These are phyloP conservation scores for Diplosphaera chodatii DNA, from an alignment of 139 green algal species.

Conservation along the genomic window DNA sequence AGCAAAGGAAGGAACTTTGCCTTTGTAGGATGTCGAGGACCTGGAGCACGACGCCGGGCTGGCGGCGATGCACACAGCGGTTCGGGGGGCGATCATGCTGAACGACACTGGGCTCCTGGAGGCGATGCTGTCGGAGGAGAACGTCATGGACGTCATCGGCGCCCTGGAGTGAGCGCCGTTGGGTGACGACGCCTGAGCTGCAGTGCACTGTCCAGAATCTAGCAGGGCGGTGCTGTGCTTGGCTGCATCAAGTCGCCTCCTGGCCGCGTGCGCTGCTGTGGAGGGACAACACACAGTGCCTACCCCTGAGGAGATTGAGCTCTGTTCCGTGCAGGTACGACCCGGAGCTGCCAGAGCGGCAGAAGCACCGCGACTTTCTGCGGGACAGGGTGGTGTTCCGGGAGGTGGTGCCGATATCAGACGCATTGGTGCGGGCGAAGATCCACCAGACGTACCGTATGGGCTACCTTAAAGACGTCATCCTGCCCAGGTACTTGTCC, in stretches of 20 bases:
- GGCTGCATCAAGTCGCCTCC: too few relatives aligned
- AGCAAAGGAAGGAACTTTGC: too few relatives aligned
- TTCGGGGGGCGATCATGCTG: constrained; percentile 82
- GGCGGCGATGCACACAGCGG: constrained; percentile 59
- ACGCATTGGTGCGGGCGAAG: constrained; percentile 63
- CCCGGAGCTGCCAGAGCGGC: constrained; percentile 52
- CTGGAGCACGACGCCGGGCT: constrained; percentile 82
- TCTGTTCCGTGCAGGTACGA: constrained; percentile 52
- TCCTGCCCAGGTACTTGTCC: constrained; percentile 86
- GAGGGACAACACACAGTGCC: too few relatives aligned
- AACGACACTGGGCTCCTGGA: constrained; percentile 89
- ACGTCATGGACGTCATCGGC: constrained; percentile 80
- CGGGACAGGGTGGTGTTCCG: constrained; percentile 53
- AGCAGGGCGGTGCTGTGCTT: too few relatives aligned
- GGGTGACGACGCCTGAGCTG: too few relatives aligned
- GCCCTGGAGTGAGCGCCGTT: not conserved
- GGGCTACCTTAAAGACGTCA: constrained; percentile 91
- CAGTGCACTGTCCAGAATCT: too few relatives aligned
- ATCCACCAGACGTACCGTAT: constrained; percentile 96
- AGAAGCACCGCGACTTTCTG: constrained; percentile 80
- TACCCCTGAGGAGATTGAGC: too few relatives aligned
- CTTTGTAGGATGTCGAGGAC: constrained; percentile 59
- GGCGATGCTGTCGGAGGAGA: constrained; percentile 75
- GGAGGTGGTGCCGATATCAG: constrained; percentile 82
- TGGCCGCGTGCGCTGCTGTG: too few relatives aligned